Conservation (phyloP, 2,329 filamentous ascomycete species). For the Rutstroemia sp. region DNA sequence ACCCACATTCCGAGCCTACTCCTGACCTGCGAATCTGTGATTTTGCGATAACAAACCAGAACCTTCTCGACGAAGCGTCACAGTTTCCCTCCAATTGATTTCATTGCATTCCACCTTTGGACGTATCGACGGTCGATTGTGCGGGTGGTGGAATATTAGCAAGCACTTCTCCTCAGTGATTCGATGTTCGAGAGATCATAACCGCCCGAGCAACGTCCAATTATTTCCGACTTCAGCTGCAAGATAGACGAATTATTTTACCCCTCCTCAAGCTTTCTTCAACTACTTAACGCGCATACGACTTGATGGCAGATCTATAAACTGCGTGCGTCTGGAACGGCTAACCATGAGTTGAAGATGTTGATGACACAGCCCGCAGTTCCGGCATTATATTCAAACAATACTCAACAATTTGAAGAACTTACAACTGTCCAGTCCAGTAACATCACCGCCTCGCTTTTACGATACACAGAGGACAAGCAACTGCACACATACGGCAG, state of each 20-base stretch:
- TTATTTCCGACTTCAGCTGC: conserved; percentile 6
- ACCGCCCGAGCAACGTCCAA: conserved; percentile 7
- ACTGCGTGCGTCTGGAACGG: background rate
- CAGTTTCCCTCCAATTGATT: background rate
- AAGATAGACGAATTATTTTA: conserved; percentile 2
- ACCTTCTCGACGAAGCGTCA: background rate
- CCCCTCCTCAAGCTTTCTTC: conserved; percentile 3
- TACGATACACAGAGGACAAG: conserved; percentile 10
- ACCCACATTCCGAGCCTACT: background rate
- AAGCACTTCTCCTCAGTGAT: background rate
- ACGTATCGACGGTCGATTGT: background rate
- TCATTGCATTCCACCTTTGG: background rate
- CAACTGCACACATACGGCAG: conserved; percentile 12
- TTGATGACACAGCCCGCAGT: conserved; percentile 10
- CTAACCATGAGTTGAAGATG: conserved; percentile 11
- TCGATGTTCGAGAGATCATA: conserved; percentile 8
- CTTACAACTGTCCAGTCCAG: conserved; percentile 6
- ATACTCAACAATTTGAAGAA: conserved; percentile 1
- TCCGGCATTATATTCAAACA: conserved; percentile 8
- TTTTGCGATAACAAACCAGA: background rate
- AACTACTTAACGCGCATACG: conserved; percentile 1
- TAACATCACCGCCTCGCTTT: conserved; percentile 12
- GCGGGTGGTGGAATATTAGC: background rate
- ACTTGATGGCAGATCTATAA: background rate
- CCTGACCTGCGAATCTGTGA: background rate